Conservation (phyloP, 208 protist species). For the Crithidia brevicula region DNA sequence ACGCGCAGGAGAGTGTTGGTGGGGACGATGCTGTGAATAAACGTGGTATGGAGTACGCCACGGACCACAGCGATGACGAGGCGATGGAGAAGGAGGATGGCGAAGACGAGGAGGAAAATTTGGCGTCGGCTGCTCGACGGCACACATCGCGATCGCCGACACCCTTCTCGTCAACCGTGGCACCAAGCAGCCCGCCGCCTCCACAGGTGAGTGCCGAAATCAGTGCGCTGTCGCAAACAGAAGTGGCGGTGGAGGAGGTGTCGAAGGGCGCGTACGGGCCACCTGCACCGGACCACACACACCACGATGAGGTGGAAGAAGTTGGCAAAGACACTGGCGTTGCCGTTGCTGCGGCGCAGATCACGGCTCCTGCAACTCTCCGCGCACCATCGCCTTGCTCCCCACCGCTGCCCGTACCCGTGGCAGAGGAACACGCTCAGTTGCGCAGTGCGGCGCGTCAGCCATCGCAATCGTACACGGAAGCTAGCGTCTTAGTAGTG, state of each 20-base stretch:
- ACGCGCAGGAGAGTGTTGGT: not conserved
- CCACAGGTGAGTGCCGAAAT: not conserved
- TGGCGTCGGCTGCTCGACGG: not conserved
- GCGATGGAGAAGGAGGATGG: not conserved
- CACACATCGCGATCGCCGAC: conserved; percentile 6
- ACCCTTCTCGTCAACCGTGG: conserved; percentile 1
- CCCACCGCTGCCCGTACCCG: too few species aligned
- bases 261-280: too few species aligned
- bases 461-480: too few species aligned
- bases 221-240: not conserved
- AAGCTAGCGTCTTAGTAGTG: too few species aligned
- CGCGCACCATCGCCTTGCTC: too few species aligned
- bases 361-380: too few species aligned
- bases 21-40: not conserved
- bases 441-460: too few species aligned
- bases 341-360: too few species aligned
- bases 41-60: not conserved
- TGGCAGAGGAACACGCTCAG: too few species aligned
- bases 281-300: too few species aligned
- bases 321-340: too few species aligned
- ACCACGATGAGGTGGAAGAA: too few species aligned
- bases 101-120: not conserved
- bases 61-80: not conserved
- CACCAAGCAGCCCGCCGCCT: not conserved
- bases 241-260: not conserved